Percentiles rank a stretch among this genome's conserved stretches.
phyloP scores from a whole-genome alignment of 2,329 filamentous ascomycete genomes.

The Scopulariopsis brevicaulis region DNA sequence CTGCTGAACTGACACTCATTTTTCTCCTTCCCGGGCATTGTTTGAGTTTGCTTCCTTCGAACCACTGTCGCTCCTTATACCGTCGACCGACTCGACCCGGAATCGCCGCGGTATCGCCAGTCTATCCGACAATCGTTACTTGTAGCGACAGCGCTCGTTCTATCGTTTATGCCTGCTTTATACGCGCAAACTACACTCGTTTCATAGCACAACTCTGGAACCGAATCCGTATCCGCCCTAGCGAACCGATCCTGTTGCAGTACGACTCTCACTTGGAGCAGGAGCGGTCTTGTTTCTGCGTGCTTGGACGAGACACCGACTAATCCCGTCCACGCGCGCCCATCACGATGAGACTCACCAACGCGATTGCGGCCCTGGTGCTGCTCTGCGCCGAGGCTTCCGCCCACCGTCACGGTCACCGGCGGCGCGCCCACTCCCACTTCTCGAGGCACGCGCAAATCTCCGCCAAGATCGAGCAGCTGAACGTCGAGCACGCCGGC shows the following conservation, averaged over 20 bases:
- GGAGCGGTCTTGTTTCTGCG: not conserved
- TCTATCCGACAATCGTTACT: not conserved
- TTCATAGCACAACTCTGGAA: not conserved
- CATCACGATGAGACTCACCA: conserved; percentile 31
- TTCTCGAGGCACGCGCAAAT: conserved; percentile 12
- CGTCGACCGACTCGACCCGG: not conserved
- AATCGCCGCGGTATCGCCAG: not conserved
- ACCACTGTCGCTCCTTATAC: not conserved
- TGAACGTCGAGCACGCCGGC: conserved; percentile 1
- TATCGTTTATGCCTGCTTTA: not conserved
- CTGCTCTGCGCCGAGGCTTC: conserved; percentile 24
- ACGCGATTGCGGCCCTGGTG: conserved; percentile 35
- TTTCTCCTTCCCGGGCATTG: not conserved
- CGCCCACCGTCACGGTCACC: conserved; percentile 22
- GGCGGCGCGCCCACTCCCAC: conserved; percentile 21
- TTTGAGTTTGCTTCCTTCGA: not conserved
- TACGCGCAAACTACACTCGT: not conserved
- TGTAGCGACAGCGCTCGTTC: not conserved
- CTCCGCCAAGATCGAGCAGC: conserved; percentile 1
- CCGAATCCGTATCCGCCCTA: not conserved
- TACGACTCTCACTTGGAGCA: not conserved
- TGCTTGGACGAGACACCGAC: not conserved
- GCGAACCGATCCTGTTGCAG: not conserved
- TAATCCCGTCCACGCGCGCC: conserved; percentile 11
- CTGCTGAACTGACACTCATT: not conserved